phyloP scores from a whole-genome alignment of 495 filamentous ascomycete genomes.

The Tuber magnatum region DNA sequence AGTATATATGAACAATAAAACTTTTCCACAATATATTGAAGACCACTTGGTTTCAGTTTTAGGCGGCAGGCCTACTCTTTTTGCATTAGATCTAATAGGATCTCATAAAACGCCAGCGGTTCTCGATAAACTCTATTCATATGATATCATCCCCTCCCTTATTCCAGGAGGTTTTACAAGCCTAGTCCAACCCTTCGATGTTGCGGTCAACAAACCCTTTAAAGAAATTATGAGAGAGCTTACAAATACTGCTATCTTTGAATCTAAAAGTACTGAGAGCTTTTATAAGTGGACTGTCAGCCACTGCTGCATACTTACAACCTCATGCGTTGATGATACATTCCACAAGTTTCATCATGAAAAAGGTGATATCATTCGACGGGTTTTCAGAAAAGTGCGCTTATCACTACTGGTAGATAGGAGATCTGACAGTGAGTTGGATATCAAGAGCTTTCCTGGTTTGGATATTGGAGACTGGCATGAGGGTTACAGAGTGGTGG shows the following conservation, averaged over 20 bases:
- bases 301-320: neutral
- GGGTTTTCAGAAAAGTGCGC: neutral
- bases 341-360: conserved; percentile 4
- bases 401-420: neutral
- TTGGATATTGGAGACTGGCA: neutral
- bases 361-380: neutral
- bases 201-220: neutral
- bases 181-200: too few relatives aligned
- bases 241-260: conserved; percentile 5
- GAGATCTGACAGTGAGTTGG: neutral
- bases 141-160: too few relatives aligned
- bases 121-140: too few relatives aligned
- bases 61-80: too few relatives aligned
- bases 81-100: too few relatives aligned
- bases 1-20: too few relatives aligned
- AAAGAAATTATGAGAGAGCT: conserved; percentile 3
- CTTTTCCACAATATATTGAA: too few relatives aligned
- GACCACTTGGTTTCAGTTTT: too few relatives aligned
- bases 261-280: neutral
- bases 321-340: conserved; percentile 10
- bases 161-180: too few relatives aligned
- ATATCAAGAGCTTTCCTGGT: conserved; percentile 9
- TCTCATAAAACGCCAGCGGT: too few relatives aligned
- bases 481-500: too few relatives aligned
- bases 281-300: conserved; percentile 7